These are phyloP conservation scores for Mortierella sp. DNA, from an alignment of 371 early-diverging fungal species.

Conservation along the genomic window DNA sequence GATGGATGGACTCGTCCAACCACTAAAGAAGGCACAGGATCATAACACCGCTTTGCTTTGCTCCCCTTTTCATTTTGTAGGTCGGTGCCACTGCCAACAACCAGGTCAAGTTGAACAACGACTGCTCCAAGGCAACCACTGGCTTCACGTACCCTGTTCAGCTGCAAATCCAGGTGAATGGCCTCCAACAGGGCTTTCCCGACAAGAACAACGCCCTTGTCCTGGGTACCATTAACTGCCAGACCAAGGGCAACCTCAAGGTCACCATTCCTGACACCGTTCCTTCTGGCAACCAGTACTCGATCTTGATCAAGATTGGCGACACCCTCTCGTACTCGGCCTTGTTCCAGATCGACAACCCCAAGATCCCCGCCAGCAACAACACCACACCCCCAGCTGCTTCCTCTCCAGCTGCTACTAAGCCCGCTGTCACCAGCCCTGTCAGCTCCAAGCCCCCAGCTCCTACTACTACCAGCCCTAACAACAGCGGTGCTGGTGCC, in stretches of 20 bases:
- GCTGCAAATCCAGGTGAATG: conserved; percentile 15
- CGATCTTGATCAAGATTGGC: conserved; percentile 25
- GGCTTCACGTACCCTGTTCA: conserved; percentile 21
- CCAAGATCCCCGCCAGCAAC: conserved; percentile 11
- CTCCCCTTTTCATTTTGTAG: neutral
- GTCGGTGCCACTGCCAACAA: conserved; percentile 3
- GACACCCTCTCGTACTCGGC: conserved; percentile 40
- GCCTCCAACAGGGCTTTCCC: conserved; percentile 2
- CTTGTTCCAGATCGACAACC: conserved; percentile 34
- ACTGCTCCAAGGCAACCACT: conserved; percentile 9
- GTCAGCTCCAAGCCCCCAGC: conserved; percentile 4
- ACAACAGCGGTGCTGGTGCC: conserved; percentile 26
- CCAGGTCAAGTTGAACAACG: conserved; percentile 18
- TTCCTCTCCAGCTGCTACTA: neutral
- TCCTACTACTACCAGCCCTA: conserved; percentile 7
- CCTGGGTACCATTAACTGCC: conserved; percentile 23
- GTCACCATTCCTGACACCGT: conserved; percentile 30
- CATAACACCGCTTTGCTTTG: neutral
- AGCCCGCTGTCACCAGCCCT: conserved; percentile 3
- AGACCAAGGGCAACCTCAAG: conserved; percentile 2
- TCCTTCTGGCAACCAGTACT: conserved; percentile 27
- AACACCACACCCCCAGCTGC: conserved; percentile 7
- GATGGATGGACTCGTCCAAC: too few species aligned
- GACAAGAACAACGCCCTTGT: conserved; percentile 1
- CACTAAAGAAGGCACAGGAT: too few species aligned